phyloP scores from a whole-genome alignment of 2,329 filamentous ascomycete species.

The Amauroascus verrucosus region DNA sequence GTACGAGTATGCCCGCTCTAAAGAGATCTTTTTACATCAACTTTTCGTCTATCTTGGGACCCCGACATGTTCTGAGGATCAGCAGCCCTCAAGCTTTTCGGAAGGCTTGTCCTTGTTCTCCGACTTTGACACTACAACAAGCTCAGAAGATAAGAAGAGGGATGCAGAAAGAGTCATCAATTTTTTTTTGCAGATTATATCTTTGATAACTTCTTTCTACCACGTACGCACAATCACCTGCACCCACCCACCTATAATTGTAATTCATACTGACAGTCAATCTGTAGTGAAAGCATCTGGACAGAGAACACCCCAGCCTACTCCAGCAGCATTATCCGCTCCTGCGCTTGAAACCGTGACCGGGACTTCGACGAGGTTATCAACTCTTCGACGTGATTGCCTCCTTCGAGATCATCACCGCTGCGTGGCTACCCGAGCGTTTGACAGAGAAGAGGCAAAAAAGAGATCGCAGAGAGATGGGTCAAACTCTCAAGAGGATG shows the following conservation, averaged over 20 bases:
- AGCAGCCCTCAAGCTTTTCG: not conserved
- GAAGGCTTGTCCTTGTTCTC: slow-evolving; percentile 5
- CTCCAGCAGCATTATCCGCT: slow-evolving; percentile 12
- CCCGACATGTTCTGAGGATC: too few species aligned
- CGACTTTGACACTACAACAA: not conserved
- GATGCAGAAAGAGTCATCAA: slow-evolving; percentile 2
- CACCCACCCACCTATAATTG: not conserved
- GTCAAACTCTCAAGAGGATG: slow-evolving; percentile 16
- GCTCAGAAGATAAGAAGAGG: not conserved
- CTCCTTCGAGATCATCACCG: slow-evolving; percentile 17
- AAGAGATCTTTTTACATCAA: slow-evolving; percentile 12
- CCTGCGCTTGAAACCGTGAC: slow-evolving; percentile 1
- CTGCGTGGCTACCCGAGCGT: slow-evolving; percentile 17
- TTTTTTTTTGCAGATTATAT: slow-evolving; percentile 17
- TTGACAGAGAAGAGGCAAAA: slow-evolving; percentile 15
- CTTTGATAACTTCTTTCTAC: slow-evolving; percentile 18
- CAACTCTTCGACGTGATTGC: slow-evolving; percentile 11
- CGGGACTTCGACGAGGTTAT: not conserved
- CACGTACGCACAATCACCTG: slow-evolving; percentile 11
- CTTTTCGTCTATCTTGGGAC: slow-evolving; percentile 11
- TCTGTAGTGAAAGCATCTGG: slow-evolving; percentile 15
- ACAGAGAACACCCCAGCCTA: slow-evolving; percentile 15
- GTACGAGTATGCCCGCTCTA: slow-evolving; percentile 16
- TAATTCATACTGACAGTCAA: too few species aligned
- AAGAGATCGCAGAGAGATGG: slow-evolving; percentile 13